Base-by-base conservation (phyloP, 169 alveolate species). In the Cryptosporidium bovis region DNA sequence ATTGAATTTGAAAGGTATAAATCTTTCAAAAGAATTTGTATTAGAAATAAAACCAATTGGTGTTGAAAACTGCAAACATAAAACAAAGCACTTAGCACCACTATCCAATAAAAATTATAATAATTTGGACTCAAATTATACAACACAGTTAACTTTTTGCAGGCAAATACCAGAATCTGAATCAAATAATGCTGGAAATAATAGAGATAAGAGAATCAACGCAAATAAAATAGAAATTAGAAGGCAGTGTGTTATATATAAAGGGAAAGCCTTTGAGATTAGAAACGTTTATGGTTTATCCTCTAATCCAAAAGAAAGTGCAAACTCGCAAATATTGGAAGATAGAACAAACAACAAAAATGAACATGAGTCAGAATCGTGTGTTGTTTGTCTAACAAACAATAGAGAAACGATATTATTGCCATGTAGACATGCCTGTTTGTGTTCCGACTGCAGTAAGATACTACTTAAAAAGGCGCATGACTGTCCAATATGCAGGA, bases 351-450 rank as follows among this genome's bases (percentile, higher is more conserved):
- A 55, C 51, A 62, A 62, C 2, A 4, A 31, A n/a, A 7, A 16
- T n/a, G 31, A 40, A 16, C 53, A 62, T 36, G 62, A 77, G 13
- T 77, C 87, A n/a, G 87, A 77, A 48, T 24, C 6, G 1, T 77
- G 87, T 62, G 87, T 60, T 27, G 48, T 77, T 34, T 77, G 87
- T 46, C 64, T 77, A 5, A 77, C 71, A 60, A 77, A 60, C 27
- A 18, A 40, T 24, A 40, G 71, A 20, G 77, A 77, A 48, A 62
- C 71, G 18, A 77, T 77, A n/a, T 40, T 77, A 18, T 66, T 77
- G 18, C 87, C 87, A 3, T 77, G 87, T 12, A 77, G 87, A 36
- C 87, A 77, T 62, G 87, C 87, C 2, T 77, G 87, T 46, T 15
- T 77, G 20, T 77, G 87, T 44, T n/a, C 60, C 33, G 65, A 55